Base-by-base conservation (phyloP, 768 basidiomycete species). In the Tulasnella sp. region DNA sequence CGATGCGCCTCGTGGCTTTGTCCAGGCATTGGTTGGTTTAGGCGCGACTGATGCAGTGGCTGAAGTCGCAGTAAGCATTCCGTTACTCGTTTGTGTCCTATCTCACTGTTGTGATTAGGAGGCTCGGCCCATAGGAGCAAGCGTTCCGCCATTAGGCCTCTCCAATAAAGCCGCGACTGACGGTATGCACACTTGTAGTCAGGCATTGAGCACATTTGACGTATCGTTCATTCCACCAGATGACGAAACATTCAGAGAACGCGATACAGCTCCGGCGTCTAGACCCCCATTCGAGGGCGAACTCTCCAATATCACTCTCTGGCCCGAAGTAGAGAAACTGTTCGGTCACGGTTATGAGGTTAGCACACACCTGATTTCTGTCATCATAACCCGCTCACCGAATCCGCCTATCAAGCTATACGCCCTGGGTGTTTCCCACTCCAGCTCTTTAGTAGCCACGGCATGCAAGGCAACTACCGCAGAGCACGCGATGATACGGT, bases 311-410 rank as follows among this genome's bases (percentile, higher is more conserved):
- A 77, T 79, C 14, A 98, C 94, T 0, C 74, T 98, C 0, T 99
- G 96, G 96, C 96, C 94, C 0, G 96, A 99, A 71, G 73, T 81
- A 1, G 96, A 98, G 64, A 99, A 99, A 67, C 75, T 99, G 0
- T 99, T 96, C 67, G 96, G 94, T 4, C 96, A 98, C 68, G 92
- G 94, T 39, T 98, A 97, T 64, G 96, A 99, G 78, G 90, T 85
- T 59, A 50, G 70, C 45, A 27, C 12, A 27, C n/a, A 14, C 12
- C 58, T 40, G 25, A 34, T 1, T n/a, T 19, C 14, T 31, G 8
- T 34, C 42, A 9, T 36, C 29, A 29, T 57, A 27, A 7, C 19
- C 53, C 8, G 36, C 35, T 15, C n/a, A 23, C n/a, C 14, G 41
- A 40, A 7, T 19, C 15, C 21, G 12, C 31, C 21, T 29, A 19